These are phyloP conservation scores for Russula sp. DNA, from an alignment of 768 basidiomycete species.

Conservation along the genomic window DNA sequence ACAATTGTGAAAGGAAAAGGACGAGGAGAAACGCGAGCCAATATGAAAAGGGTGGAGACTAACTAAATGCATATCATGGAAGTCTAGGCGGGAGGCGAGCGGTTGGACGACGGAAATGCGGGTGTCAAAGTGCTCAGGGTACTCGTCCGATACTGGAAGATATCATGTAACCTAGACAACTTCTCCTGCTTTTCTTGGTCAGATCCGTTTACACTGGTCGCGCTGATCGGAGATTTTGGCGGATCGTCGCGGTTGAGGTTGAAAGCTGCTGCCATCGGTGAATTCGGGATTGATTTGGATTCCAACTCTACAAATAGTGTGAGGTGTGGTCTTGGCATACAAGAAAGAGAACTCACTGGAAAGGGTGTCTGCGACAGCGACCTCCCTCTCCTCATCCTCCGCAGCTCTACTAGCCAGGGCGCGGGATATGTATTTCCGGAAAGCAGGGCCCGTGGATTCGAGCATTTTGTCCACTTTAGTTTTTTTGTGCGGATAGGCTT, in stretches of 20 bases:
- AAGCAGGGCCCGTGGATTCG: constrained; percentile 82
- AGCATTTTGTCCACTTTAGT: constrained; percentile 81
- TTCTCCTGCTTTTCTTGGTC: constrained; percentile 48
- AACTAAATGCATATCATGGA: background rate
- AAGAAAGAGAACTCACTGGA: constrained; percentile 50
- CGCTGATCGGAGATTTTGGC: constrained; percentile 23
- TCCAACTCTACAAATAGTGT: constrained; percentile 20
- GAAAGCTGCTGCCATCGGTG: constrained; percentile 1
- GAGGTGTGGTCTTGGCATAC: background rate
- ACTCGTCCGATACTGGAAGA: constrained; percentile 80
- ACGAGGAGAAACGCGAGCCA: background rate
- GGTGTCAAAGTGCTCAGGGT: constrained; percentile 38
- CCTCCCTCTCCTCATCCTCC: constrained; percentile 75
- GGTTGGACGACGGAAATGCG: constrained; percentile 9
- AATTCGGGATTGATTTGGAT: constrained; percentile 15
- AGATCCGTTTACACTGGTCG: constrained; percentile 25
- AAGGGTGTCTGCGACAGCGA: constrained; percentile 76
- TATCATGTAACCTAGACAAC: constrained; percentile 67
- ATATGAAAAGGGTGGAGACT: background rate
- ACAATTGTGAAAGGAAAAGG: background rate
- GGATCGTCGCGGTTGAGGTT: constrained; percentile 8
- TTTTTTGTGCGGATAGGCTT: constrained; percentile 81
- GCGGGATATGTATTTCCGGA: constrained; percentile 86
- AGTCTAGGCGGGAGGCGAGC: constrained; percentile 12
- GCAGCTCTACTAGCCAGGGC: constrained; percentile 84